phyloP scores from a whole-genome alignment of 2,329 filamentous ascomycete genomes.

The Bipolaris oryzae region DNA sequence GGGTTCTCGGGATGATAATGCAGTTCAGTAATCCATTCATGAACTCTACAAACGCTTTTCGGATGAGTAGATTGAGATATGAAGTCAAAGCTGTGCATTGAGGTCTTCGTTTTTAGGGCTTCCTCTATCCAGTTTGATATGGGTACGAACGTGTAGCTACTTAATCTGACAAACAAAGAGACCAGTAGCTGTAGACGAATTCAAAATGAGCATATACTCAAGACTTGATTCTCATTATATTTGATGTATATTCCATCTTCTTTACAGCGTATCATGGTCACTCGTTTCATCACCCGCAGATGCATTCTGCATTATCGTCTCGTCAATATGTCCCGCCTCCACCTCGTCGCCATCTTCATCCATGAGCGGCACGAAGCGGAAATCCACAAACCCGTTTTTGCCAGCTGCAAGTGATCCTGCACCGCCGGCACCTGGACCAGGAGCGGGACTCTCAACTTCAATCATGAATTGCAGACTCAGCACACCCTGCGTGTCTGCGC shows the following conservation, averaged over 20 bases:
- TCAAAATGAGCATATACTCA: background rate
- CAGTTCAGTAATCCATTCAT: background rate
- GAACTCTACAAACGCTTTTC: background rate
- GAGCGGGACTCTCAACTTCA: conserved; percentile 66
- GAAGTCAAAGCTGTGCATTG: background rate
- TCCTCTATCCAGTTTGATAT: background rate
- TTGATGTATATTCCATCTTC: background rate
- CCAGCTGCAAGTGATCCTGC: conserved; percentile 49
- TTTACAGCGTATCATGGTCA: conserved; percentile 5
- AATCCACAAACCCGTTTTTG: conserved; percentile 76
- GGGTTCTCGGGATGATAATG: too few species aligned
- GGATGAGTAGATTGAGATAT: background rate
- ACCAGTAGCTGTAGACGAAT: background rate
- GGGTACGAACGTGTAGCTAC: background rate
- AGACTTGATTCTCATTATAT: background rate
- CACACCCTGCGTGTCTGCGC: conserved; percentile 87
- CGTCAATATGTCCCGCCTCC: conserved; percentile 21
- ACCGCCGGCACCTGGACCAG: background rate
- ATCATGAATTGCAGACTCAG: conserved; percentile 97
- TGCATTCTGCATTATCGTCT: conserved; percentile 25
- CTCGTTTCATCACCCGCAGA: conserved; percentile 4
- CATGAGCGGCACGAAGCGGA: conserved; percentile 76
- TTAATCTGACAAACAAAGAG: background rate
- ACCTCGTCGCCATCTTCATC: conserved; percentile 56
- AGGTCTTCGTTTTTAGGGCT: background rate